Percentiles rank a stretch among this genome's conserved stretches.
Conservation (phyloP, 2,329 filamentous ascomycete species). For the Delphinella strobiligena region DNA sequence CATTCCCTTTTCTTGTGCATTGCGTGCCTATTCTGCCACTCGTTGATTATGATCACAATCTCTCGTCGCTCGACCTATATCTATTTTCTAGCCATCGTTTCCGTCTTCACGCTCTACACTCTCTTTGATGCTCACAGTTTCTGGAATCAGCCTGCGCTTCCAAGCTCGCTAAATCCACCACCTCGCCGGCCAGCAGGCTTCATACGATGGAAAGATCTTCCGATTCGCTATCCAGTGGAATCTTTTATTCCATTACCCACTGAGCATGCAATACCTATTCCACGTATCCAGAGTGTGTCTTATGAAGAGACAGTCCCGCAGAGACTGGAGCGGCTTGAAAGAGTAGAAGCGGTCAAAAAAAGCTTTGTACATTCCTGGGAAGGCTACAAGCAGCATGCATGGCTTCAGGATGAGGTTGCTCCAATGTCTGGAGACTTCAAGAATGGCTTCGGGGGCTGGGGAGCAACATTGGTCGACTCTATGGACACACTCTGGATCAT, state of each 20-base stretch:
- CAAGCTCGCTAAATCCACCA: background rate
- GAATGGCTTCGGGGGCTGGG: slow-evolving; percentile 29
- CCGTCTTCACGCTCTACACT: slow-evolving; percentile 7
- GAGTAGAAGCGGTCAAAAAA: slow-evolving; percentile 54
- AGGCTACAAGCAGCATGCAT: slow-evolving; percentile 69
- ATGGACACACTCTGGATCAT: slow-evolving; percentile 31
- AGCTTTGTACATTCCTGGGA: slow-evolving; percentile 71
- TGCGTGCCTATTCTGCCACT: slow-evolving; percentile 1
- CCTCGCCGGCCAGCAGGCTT: slow-evolving; percentile 1
- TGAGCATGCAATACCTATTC: slow-evolving; percentile 55
- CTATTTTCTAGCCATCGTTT: slow-evolving; percentile 8
- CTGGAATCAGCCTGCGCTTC: slow-evolving; percentile 3
- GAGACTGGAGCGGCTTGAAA: slow-evolving; percentile 50
- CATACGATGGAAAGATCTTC: slow-evolving; percentile 21
- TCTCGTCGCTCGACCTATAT: slow-evolving; percentile 7
- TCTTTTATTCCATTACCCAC: slow-evolving; percentile 64
- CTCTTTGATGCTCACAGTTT: slow-evolving; percentile 1
- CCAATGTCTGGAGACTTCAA: slow-evolving; percentile 36
- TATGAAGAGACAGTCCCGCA: slow-evolving; percentile 47
- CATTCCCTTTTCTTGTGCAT: background rate
- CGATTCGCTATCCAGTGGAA: slow-evolving; percentile 53
- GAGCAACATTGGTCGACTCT: slow-evolving; percentile 27
- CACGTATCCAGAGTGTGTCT: slow-evolving; percentile 65
- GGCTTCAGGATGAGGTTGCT: slow-evolving; percentile 73
- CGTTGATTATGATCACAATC: slow-evolving; percentile 5